Conservation (phyloP, 768 basidiomycete genomes). For the Scleroderma bovista region DNA sequence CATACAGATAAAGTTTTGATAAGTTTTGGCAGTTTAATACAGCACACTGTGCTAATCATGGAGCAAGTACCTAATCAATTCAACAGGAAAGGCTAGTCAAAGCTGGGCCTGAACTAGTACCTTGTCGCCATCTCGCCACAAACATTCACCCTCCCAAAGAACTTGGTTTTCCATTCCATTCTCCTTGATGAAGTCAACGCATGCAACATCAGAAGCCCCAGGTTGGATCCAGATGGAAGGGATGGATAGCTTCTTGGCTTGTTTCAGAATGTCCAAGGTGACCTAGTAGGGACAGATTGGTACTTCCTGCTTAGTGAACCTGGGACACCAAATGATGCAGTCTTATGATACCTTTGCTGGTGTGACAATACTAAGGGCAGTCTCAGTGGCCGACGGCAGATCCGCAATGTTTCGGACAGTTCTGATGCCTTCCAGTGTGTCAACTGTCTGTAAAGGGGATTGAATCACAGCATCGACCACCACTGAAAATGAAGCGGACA, state of each 20-base stretch:
- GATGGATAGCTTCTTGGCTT: conserved; percentile 64
- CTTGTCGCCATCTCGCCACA: conserved; percentile 71
- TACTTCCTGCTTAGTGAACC: neutral
- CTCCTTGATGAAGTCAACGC: conserved; percentile 59
- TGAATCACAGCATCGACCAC: neutral
- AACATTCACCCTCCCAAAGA: conserved; percentile 80
- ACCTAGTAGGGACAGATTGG: conserved; percentile 39
- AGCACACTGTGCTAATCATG: neutral
- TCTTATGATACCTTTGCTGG: conserved; percentile 53
- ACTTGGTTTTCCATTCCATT: conserved; percentile 60
- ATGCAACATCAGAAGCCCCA: conserved; percentile 68
- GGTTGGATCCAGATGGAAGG: conserved; percentile 88
- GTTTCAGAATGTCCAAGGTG: conserved; percentile 60
- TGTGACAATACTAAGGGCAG: conserved; percentile 76
- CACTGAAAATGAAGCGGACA: conserved; percentile 35
- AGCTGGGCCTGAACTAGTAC: conserved; percentile 26
- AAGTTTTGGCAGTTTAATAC: no score
- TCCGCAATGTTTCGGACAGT: conserved; percentile 52
- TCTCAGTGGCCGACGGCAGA: conserved; percentile 55
- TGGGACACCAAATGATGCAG: neutral
- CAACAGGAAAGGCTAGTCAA: neutral
- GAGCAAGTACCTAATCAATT: no score
- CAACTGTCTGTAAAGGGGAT: conserved; percentile 48
- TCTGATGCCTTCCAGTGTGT: conserved; percentile 59
- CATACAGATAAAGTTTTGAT: no score